Base-by-base conservation (phyloP, 106 monocot genomes). In the Allium cepa region DNA sequence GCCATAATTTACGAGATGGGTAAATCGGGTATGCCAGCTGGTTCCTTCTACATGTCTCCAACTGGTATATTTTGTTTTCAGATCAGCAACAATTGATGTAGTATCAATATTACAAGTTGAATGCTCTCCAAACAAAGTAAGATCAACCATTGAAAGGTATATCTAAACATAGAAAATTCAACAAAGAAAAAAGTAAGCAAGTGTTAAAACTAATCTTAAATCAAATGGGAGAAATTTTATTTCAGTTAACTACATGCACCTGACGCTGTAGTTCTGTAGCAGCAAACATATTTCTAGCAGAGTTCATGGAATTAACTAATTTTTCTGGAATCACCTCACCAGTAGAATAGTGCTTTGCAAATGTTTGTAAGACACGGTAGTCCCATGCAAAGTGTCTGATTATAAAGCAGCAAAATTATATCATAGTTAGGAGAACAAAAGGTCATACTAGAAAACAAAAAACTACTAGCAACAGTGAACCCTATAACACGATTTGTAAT, bases 361-460 rank as follows among this genome's bases (percentile, higher is more conserved):
- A 97, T 68, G 62, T 92, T 72, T 63, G 82, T 13, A 97, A 57
- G 26, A 92, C 88, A 58, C 92, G 83, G 63, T 92, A 90, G 73
- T 97, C 97, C 97, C 92, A 92, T 53, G 92, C 92, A 79, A 87
- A 97, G 71, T 89, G 88, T 80, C 96, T 97, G 60, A 36, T 36
- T 36, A 36, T 36, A 36, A 36, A 36, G 36, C 36, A 36, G 36
- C 36, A 3, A 36, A 36, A 36, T 36, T 36, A 36, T 36, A 36
- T 36, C 36, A 36, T 36, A 36, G 36, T 36, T 36, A 36, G 36
- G 36, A 36, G 36, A 5, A 36, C 36, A 36, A 36, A 36, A 36
- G 36, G 36, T 36, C 36, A 36, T 36, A 36, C 36, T 4, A 36
- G 36, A 36, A 36, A 15, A 74, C 14, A 57, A 56, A 56, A 10